Conservation (phyloP, 257 asterid species). For the Solanum habrochaites region DNA sequence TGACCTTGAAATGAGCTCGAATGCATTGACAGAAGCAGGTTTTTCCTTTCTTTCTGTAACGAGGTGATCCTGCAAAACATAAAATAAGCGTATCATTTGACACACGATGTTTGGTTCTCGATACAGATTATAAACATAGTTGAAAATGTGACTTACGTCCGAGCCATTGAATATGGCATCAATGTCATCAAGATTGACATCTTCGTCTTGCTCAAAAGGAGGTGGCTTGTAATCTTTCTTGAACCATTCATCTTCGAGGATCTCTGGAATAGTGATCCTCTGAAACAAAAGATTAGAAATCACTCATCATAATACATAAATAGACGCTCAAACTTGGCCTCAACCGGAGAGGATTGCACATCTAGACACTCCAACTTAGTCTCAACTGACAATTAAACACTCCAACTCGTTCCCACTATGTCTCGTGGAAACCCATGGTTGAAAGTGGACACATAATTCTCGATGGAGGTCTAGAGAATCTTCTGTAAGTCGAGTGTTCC, state of each 20-base stretch:
- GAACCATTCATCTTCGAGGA: slow-evolving; percentile 69
- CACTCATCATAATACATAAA: not conserved
- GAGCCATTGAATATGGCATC: slow-evolving; percentile 66
- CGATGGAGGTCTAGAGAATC: not conserved
- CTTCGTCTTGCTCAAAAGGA: slow-evolving; percentile 50
- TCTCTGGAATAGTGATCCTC: slow-evolving; percentile 59
- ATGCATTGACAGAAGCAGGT: slow-evolving; percentile 77
- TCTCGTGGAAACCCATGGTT: not conserved
- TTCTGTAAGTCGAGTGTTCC: not conserved
- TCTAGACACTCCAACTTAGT: not conserved
- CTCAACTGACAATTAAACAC: not conserved
- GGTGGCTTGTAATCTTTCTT: slow-evolving; percentile 61
- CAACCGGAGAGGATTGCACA: not conserved
- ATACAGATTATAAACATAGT: not conserved
- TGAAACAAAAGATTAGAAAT: slow-evolving; percentile 17
- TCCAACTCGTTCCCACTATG: not conserved
- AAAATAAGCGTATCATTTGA: not conserved
- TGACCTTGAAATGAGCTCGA: slow-evolving; percentile 74
- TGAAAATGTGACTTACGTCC: slow-evolving; percentile 22
- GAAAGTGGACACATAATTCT: not conserved
- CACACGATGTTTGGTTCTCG: not conserved
- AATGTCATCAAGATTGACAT: slow-evolving; percentile 57
- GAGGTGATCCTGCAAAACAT: slow-evolving; percentile 46
- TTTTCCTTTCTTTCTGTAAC: slow-evolving; percentile 64
- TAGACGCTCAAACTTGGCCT: not conserved